Base-by-base conservation (phyloP, 2,329 filamentous ascomycete genomes). In the Apiospora malaysiana region DNA sequence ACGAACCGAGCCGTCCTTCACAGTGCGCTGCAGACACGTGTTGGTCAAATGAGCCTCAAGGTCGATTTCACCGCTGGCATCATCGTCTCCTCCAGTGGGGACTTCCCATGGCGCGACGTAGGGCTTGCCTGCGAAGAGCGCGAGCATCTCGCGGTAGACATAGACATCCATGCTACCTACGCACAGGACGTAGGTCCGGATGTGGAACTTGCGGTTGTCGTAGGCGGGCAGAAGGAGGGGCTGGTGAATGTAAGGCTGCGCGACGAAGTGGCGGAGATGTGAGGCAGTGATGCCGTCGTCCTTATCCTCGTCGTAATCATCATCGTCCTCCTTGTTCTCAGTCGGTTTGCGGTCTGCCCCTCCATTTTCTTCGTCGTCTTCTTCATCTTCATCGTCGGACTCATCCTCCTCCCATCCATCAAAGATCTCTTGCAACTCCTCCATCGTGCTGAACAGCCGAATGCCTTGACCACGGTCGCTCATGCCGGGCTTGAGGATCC, bases 401-500 rank as follows among this genome's bases (percentile, higher is more conserved):
- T 85, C 80, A 4, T 90, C 89, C 21, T 85, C 90, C 79, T 98
- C 95, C 94, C 96, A 99, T 70, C 89, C 91, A 75, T 98, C 94
- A 78, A 98, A 99, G 69, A 99, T 96, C 18, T 79, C 87, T 72
- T 92, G 92, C n/a, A 99, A 84, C 78, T 97, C 91, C 70, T 92
- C 90, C 84, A 96, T 93, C 2, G 90, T 94, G 76, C 90, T 93
- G 81, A 99, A 99, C 0, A 99, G 84, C 49, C 94, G 85, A 71
- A 99, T 98, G 0, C 96, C 96, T 79, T 98, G 95, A 0, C 95
- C 96, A 32, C 95, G 89, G 79, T 99, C 96, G 80, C 94, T 97
- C 96, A 99, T 98, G 10, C 95, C 93, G 0, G 96, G 95, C 82
- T 99, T 99, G 72, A 99, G 82, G 75, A 99, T 98, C 96, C 96